Percentiles rank a stretch among this genome's conserved stretches.
phyloP scores from a whole-genome alignment of 352 stramenopile species.

The Phytophthora ohioensis region DNA sequence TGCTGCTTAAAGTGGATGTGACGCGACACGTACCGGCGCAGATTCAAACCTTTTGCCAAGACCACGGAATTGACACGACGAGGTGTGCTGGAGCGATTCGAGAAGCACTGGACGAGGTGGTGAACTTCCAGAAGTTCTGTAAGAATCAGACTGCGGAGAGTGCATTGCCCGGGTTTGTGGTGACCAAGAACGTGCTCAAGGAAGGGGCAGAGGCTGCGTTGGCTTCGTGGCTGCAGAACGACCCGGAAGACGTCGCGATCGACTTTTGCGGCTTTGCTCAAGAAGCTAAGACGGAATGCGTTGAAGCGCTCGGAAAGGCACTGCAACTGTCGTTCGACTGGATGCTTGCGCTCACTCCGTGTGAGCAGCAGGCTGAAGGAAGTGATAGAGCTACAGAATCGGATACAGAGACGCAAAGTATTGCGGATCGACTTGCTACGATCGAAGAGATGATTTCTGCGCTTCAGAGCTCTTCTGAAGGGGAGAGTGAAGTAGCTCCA shows the following conservation, averaged over 20 bases:
- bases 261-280: conserved; percentile 54
- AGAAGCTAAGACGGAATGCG: conserved; percentile 10
- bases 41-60: conserved; percentile 50
- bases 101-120: conserved; percentile 37
- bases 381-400: not conserved
- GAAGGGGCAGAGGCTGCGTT: not conserved
- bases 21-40: conserved; percentile 33
- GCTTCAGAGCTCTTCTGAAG: conserved; percentile 6
- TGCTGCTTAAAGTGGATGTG: conserved; percentile 49
- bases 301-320: conserved; percentile 22
- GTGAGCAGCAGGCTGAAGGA: conserved; percentile 12
- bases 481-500: not conserved
- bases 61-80: conserved; percentile 37
- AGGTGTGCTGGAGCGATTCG: conserved; percentile 37
- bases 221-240: conserved; percentile 49
- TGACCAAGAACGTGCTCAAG: conserved; percentile 50
- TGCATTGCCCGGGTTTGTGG: conserved; percentile 44
- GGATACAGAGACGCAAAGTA: conserved; percentile 1
- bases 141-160: conserved; percentile 8
- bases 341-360: conserved; percentile 43
- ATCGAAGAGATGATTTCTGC: conserved; percentile 39
- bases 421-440: conserved; percentile 24
- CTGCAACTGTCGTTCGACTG: conserved; percentile 50
- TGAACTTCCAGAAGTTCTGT: conserved; percentile 44
- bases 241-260: conserved; percentile 43